Evolutionary conservation across 495 filamentous ascomycete species (phyloP), one percentile per base, ranked within the genome.

Genomic region (Penicillium longicatenatum): DNA sequence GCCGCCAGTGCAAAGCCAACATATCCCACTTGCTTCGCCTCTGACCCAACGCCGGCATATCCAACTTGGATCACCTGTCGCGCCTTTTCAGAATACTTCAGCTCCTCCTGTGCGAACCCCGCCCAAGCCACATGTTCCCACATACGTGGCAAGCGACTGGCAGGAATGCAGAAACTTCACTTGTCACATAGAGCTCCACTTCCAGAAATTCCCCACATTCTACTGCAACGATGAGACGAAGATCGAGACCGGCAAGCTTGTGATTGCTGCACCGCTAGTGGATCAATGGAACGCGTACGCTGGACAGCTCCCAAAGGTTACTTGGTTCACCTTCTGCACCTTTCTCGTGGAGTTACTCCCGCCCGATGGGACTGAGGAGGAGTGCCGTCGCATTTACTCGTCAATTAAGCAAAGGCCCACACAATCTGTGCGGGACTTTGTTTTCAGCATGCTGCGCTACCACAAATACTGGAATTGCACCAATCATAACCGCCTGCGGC

Each of bases 391-490:
- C 17, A 7, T 29, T 4, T 59, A 54, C 17, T 22, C 4, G 2
- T 19, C n/a, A 2, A 12, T 35, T 1, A 6, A 24, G 4, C 60
- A 63, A 30, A 45, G 21, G 6, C 42, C 30, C 2, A 42, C 22
- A 3, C 53, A 67, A 48, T 33, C 51, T 2, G 47, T 67, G 21
- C 20, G 53, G 5, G 51, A 62, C 10, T 65, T 58, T 61, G 57
- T 56, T 12, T 29, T 62, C 24, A 54, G 29, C 52, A 44, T 62
- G 48, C 43, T 62, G 39, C 50, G 54, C 24, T 65, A 46, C 44
- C 39, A 46, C 1, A 59, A 59, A 5, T 55, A 51, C 37, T 59
- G 54, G 19, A 46, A 46, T 3, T 21, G 19, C 10, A 33, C 22
- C 14, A 50, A 45, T 2, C 53, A 54, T 9, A 51, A 62, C 17